These are phyloP conservation scores for Agapanthus africanus DNA, from an alignment of 106 monocot species.

Conservation along the genomic window DNA sequence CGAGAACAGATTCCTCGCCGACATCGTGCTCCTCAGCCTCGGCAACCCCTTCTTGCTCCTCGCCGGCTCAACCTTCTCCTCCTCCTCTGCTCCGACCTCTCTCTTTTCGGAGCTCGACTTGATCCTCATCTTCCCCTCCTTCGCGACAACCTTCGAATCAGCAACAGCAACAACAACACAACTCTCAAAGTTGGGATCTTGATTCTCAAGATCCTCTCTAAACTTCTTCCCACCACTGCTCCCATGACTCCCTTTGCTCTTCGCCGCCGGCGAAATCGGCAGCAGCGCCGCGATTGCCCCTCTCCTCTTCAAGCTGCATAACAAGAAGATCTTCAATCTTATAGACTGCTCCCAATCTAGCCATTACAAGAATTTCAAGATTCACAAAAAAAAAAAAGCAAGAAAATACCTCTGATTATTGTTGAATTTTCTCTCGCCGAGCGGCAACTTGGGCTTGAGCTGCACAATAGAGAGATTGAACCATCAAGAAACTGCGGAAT, in stretches of 20 bases:
- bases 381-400: no score
- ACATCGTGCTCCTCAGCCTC: slow-evolving; percentile 52
- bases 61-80: background rate
- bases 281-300: background rate
- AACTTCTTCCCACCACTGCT: slow-evolving; percentile 38
- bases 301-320: slow-evolving; percentile 14
- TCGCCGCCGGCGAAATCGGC: background rate
- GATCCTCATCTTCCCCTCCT: slow-evolving; percentile 20
- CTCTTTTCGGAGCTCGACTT: slow-evolving; percentile 60
- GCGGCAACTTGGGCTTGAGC: no score
- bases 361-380: no score
- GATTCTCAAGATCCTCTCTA: slow-evolving; percentile 70
- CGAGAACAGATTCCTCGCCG: slow-evolving; percentile 79
- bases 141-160: slow-evolving; percentile 17
- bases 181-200: slow-evolving; percentile 40
- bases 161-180: no score
- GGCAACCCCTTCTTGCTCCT: slow-evolving; percentile 6
- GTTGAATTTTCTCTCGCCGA: background rate
- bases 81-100: slow-evolving; percentile 18
- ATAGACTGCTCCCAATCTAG: no score
- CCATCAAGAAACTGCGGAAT: background rate
- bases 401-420: no score
- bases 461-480: background rate
- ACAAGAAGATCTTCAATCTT: no score
- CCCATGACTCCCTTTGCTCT: slow-evolving; percentile 2